Evolutionary conservation across 345 rosid genomes (phyloP), one percentile per base, ranked within the genome.

Genomic region (Cardamine occulta): DNA sequence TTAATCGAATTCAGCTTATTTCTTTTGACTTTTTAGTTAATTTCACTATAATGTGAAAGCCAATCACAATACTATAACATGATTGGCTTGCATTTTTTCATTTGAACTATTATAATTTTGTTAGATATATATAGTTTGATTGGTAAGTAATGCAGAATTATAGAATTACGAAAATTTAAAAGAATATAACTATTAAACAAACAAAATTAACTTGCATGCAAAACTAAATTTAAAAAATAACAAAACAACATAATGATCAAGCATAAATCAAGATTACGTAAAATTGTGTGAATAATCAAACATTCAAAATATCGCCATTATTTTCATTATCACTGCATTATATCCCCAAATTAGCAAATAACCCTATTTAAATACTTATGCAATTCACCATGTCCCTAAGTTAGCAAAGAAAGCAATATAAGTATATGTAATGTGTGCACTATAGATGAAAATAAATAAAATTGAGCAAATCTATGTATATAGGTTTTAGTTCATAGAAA

Each of bases 391-490:
- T 17, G 11, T 18, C 44, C 17, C 17, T 7, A 29, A 13, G 18
- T 66, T 19, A 34, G 32, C n/a, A 51, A 19, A 51, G 4, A 28
- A 34, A 12, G 10, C 12, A 17, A 31, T 13, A 19, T 19, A 60
- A 13, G 23, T 32, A 61, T 12, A 49, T 28, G 3, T 49, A 11
- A 15, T 21, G 12, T 34, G 18, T 58, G 47, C 51, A 61, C 10
- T 39, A 26, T 14, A 29, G 0, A 63, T 32, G 1, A 29, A 58
- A 57, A 35, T 12, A 31, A 45, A 8, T 24, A 26, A 63, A 19
- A 52, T 31, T 40, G 10, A 31, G 55, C 35, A 72, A 28, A 40
- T 73, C 55, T 14, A 75, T 75, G 74, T 21, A 60, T 60, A 39
- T 24, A 45, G 9, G 56, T 56, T 42, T 55, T 28, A 17, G 35